These are phyloP conservation scores for Jamesozyma gamospora DNA, from an alignment of 805 yeast species.

Conservation along the genomic window DNA sequence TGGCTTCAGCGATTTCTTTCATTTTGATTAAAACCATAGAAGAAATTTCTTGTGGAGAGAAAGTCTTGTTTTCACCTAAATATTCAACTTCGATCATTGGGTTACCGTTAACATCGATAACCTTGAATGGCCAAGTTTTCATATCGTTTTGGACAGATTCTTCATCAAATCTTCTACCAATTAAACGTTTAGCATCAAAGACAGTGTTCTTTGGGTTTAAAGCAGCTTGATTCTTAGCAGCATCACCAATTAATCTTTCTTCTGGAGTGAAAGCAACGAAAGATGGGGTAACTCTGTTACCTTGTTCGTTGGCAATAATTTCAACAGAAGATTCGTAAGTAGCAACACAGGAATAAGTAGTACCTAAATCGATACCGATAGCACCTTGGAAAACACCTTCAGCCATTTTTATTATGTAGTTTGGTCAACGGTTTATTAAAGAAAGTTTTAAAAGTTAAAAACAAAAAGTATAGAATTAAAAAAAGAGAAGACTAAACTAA, in stretches of 20 bases:
- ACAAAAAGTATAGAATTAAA: neutral
- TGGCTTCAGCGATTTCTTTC: constrained; percentile 73
- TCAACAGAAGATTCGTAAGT: constrained; percentile 69
- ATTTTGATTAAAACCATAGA: constrained; percentile 72
- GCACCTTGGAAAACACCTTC: constrained; percentile 99
- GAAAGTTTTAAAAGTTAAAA: neutral
- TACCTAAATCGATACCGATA: constrained; percentile 97
- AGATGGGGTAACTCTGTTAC: constrained; percentile 78
- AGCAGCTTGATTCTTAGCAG: constrained; percentile 76
- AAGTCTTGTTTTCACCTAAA: constrained; percentile 57
- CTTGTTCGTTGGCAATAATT: constrained; percentile 74
- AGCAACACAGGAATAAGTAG: constrained; percentile 77
- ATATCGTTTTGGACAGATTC: constrained; percentile 76
- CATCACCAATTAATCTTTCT: constrained; percentile 74
- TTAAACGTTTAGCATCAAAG: constrained; percentile 75
- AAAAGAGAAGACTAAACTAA: neutral
- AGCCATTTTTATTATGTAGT: constrained; percentile 45
- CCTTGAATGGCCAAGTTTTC: constrained; percentile 82
- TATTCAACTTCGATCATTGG: constrained; percentile 63
- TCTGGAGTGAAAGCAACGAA: constrained; percentile 72
- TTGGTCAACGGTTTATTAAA: constrained; percentile 2
- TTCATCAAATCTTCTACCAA: constrained; percentile 69
- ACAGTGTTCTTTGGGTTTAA: constrained; percentile 68
- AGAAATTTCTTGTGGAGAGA: constrained; percentile 67
- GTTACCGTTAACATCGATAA: constrained; percentile 51